Percentiles rank a stretch among this genome's conserved stretches.
These are phyloP conservation scores for Neonectria hederae DNA, from an alignment of 2,329 filamentous ascomycete species.

Conservation along the genomic window DNA sequence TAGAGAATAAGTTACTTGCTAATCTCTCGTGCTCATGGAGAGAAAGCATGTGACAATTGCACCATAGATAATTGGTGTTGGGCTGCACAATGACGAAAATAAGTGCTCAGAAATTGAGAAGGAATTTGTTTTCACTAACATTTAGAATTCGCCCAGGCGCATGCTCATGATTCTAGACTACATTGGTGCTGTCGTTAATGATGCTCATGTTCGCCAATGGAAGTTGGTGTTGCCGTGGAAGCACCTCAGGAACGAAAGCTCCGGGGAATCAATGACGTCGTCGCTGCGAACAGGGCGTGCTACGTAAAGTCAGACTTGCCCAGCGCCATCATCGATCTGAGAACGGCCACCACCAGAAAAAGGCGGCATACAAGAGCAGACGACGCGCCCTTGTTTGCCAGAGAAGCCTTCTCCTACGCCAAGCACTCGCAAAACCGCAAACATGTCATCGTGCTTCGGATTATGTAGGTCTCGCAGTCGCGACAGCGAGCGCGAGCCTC, in stretches of 20 bases:
- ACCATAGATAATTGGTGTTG: background rate
- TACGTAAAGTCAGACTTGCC: background rate
- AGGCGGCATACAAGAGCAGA: background rate
- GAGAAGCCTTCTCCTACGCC: background rate
- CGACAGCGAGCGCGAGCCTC: constrained; percentile 75
- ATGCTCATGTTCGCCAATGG: background rate
- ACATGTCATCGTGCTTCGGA: constrained; percentile 73
- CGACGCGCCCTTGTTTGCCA: background rate
- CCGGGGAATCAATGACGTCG: constrained; percentile 21
- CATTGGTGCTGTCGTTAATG: background rate
- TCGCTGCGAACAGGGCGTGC: background rate
- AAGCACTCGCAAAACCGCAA: constrained; percentile 1
- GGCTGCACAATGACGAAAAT: background rate
- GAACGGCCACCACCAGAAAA: background rate
- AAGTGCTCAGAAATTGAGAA: background rate
- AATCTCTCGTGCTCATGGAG: background rate
- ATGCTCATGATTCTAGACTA: background rate
- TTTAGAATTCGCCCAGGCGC: background rate
- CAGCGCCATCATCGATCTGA: background rate
- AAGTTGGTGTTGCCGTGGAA: background rate
- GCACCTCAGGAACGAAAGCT: constrained; percentile 10
- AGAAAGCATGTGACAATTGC: background rate
- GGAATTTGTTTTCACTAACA: background rate
- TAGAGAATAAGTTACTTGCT: no score
- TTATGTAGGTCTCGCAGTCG: constrained; percentile 56